Base-by-base conservation (phyloP, 306 rosid genomes). In the Prunus salicina region DNA sequence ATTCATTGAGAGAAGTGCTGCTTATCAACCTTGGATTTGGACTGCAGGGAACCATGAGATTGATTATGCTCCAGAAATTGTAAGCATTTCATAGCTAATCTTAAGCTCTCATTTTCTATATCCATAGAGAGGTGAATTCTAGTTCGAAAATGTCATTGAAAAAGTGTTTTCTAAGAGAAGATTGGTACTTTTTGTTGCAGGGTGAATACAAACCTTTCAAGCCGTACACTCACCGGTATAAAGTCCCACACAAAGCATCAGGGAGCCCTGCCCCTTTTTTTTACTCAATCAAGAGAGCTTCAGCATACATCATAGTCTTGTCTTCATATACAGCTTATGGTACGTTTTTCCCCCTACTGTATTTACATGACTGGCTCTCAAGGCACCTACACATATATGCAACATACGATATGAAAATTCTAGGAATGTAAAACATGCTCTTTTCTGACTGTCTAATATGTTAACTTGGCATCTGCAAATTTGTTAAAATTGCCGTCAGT, bases 1-100 rank as follows among this genome's bases (percentile, higher is more conserved):
- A 49, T 91, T 91, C 24, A 13, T 67, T 5, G 98, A 93, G 82
- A 90, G 93, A 77, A 91, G 93, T 62, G 67, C 13, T 75, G 98
- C 98, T 72, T 93, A 91, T 90, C 97, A 93, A 86, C 97, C 98
- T 14, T 93, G 98, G 98, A 86, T 91, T 69, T 91, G 97, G 97
- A 89, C 97, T 8, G 89, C 87, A 25, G 98, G 98, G 30, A 93
- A 93, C 78, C 98, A 93, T 72, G 97, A 93, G 72, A 50, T 93
- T 68, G 97, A 91, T 81, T 88, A 81, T 68, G 92, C 66, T 25
- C 93, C 96, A 4, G 84, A 87, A 72, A 80, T 93, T 64, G 98
- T 93, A 84, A 88, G 88, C 24, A 43, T 81, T 55, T 62, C 45
- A 24, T 45, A 2, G 8, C 5, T 27, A 28, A 20, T n/a, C 28